Percentiles rank a stretch among this genome's conserved stretches.
These are phyloP conservation scores for Pouteria campechiana DNA, from an alignment of 179 eudicot genomes.

Conservation along the genomic window DNA sequence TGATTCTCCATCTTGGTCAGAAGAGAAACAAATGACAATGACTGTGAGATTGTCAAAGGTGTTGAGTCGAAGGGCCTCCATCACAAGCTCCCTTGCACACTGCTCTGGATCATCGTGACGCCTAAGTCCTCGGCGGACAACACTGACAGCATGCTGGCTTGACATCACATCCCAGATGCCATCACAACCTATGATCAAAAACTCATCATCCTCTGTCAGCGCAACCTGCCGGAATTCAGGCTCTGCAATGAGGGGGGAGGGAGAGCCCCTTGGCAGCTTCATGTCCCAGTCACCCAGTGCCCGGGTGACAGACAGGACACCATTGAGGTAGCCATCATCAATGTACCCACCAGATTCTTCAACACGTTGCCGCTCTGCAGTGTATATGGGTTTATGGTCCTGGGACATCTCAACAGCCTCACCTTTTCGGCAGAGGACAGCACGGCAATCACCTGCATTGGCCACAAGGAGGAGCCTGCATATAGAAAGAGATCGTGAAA, in stretches of 20 bases:
- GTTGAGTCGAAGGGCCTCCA: constrained; percentile 11
- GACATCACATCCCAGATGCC: constrained; percentile 64
- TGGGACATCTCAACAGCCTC: constrained; percentile 33
- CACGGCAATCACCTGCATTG: constrained; percentile 71
- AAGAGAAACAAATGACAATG: constrained; percentile 26
- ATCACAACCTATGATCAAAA: constrained; percentile 51
- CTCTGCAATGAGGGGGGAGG: constrained; percentile 39
- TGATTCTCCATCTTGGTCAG: too few species aligned
- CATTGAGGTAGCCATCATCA: constrained; percentile 36
- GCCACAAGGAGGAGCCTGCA: constrained; percentile 30
- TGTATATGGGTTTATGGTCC: constrained; percentile 40
- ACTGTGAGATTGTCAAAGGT: constrained; percentile 27
- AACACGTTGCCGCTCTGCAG: constrained; percentile 27
- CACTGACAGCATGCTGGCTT: constrained; percentile 37
- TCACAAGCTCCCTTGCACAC: constrained; percentile 34
- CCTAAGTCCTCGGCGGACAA: constrained; percentile 34
- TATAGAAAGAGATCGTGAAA: too few species aligned
- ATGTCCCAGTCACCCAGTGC: constrained; percentile 65
- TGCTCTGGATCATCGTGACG: constrained; percentile 29
- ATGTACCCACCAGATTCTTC: constrained; percentile 39
- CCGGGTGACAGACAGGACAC: constrained; percentile 46
- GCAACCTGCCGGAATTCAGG: constrained; percentile 29
- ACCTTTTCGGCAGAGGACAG: constrained; percentile 51
- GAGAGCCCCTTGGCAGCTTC: constrained; percentile 24
- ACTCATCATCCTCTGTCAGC: constrained; percentile 48